phyloP scores from a whole-genome alignment of 164 flowering plant genomes.

The Sextonia rubra region DNA sequence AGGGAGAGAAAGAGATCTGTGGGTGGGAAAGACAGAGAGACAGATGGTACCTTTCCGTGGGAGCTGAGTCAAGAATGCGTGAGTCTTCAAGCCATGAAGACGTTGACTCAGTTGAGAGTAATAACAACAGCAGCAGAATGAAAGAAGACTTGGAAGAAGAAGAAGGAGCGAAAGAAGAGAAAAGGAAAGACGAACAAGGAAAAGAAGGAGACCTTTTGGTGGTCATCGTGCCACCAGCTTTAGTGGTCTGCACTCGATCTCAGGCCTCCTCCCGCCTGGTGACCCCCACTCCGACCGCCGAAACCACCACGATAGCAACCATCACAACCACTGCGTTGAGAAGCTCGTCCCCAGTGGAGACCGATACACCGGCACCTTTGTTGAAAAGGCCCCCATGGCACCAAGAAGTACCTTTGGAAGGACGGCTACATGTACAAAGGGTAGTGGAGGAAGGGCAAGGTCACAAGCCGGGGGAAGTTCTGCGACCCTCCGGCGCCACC shows the following conservation, averaged over 20 bases:
- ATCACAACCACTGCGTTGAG: conserved; percentile 33
- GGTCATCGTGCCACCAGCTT: neutral
- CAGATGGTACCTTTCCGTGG: neutral
- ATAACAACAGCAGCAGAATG: too few species aligned
- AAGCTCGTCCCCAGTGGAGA: conserved; percentile 73
- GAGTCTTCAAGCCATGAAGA: conserved; percentile 5
- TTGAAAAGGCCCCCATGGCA: conserved; percentile 65
- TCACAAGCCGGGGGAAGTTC: conserved; percentile 69
- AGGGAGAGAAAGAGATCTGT: too few species aligned
- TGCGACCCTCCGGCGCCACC: conserved; percentile 90
- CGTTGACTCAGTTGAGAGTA: neutral
- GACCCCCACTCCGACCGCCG: conserved; percentile 2
- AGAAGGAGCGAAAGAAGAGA: neutral
- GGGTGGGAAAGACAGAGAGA: neutral
- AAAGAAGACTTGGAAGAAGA: neutral
- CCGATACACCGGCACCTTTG: conserved; percentile 73
- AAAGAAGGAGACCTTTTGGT: neutral
- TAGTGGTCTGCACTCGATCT: conserved; percentile 8
- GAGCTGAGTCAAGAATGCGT: conserved; percentile 10
- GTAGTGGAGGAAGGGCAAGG: conserved; percentile 75
- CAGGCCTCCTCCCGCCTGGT: conserved; percentile 8
- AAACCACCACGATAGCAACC: neutral
- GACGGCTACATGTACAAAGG: conserved; percentile 97
- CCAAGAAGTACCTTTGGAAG: conserved; percentile 80
- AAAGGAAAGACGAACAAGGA: neutral